A percentile compares a stretch with the other conserved stretches of the same genome.
phyloP scores from a whole-genome alignment of 2,329 filamentous ascomycete genomes.

The Paradendryphiella salina region DNA sequence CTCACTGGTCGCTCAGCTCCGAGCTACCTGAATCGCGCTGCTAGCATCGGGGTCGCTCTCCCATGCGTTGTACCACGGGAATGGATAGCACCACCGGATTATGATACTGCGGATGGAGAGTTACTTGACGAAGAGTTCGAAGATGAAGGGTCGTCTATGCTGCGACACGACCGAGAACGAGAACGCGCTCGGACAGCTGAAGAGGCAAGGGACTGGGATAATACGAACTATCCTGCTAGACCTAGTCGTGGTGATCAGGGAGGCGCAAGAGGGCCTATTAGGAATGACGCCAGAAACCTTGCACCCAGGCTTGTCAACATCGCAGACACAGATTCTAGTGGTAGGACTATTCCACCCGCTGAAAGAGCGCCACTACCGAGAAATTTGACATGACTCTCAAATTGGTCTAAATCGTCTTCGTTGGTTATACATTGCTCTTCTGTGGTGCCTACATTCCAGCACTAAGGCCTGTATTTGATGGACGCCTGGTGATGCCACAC shows the following conservation, averaged over 20 bases:
- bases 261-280: constrained; percentile 41
- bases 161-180: constrained; percentile 49
- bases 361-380: constrained; percentile 52
- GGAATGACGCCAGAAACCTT: constrained; percentile 36
- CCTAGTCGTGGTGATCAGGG: constrained; percentile 40
- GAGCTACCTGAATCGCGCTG: constrained; percentile 78
- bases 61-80: constrained; percentile 81
- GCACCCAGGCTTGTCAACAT: constrained; percentile 42
- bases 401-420: constrained; percentile 6
- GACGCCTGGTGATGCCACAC: not conserved
- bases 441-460: not conserved
- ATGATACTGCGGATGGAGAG: constrained; percentile 71
- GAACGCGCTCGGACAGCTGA: constrained; percentile 30
- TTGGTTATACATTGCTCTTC: constrained; percentile 3
- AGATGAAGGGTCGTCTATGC: constrained; percentile 64
- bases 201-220: constrained; percentile 37
- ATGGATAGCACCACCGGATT: constrained; percentile 79
- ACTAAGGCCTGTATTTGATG: not conserved
- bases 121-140: constrained; percentile 61
- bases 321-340: constrained; percentile 50
- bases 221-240: constrained; percentile 35
- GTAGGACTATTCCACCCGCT: constrained; percentile 49
- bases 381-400: constrained; percentile 40
- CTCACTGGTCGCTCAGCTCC: constrained; percentile 73
- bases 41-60: constrained; percentile 77